Evolutionary conservation across 768 basidiomycete genomes (phyloP), one percentile per base, ranked within the genome.

Genomic region (Tephrocybe sp.): DNA sequence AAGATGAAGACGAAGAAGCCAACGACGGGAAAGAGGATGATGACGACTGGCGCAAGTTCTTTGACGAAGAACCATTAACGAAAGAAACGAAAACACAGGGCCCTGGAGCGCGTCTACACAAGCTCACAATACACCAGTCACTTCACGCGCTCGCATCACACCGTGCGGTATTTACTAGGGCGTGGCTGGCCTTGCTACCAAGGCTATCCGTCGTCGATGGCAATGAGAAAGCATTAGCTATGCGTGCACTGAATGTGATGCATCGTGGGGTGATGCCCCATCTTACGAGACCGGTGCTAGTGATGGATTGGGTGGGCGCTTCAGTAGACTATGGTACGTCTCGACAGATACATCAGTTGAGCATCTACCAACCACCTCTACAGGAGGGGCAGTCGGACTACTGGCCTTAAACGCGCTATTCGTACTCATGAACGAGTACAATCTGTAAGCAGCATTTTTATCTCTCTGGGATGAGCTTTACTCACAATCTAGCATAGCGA

Each of bases 281-380:
- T 65, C 65, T 95, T 41, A 92, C 89, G 0, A 69, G 88, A 33
- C 84, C 88, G 0, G 74, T 90, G 42, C 68, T 90, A 45, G 78
- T 89, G n/a, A 93, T 93, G 88, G 93, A 96, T 65, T 97, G 93
- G 91, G 78, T 96, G 33, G 82, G 85, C 23, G 81, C 82, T 2
- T 90, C 89, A 58, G 86, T 93, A 11, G 92, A 95, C 63, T 75
- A 81, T 58, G 93, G 92, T 86, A 48, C 55, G 81, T 65, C 33
- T 49, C 12, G 24, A 17, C 24, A 45, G 24, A 9, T 52, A 10
- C 23, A 23, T 30, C 18, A 18, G 45, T 17, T 28, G 20, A 17
- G 49, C 28, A 12, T 45, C 26, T 37, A 32, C 40, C 55, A 4
- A 44, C 51, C 2, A 12, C 32, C 33, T 2, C 37, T 30, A 15